Base-by-base conservation (phyloP, 805 yeast species). In the Candida ponderosae region DNA sequence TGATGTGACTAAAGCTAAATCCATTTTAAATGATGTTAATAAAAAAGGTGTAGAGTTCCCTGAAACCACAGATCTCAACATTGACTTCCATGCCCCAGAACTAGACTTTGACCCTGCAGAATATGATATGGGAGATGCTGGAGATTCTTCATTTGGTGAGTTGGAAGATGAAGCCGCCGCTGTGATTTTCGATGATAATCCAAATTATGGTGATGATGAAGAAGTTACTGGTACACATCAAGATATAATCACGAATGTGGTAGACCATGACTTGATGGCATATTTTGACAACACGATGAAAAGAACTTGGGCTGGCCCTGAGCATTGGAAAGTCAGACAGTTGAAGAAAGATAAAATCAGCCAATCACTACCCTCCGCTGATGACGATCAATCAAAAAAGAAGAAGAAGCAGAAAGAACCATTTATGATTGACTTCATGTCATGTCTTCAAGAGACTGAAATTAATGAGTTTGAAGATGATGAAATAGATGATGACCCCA, bases 301-400 rank as follows among this genome's bases (percentile, higher is more conserved):
- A 40, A 56, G 57, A 33, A 82, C 77, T 54, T 89, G 97, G 96
- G 74, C 94, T 21, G 97, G 97, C 8, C 83, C 90, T 13, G 90
- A 85, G 45, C 94, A 86, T 59, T 90, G 97, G 97, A 83, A 82
- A 58, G 81, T 90, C 10, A 64, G 72, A 31, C 72, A 76, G 13
- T 57, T 81, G 34, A 80, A 76, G 48, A 67, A 68, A 45, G 46
- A 30, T 6, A 45, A 31, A 18, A 35, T 44, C 36, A 32, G 19
- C 32, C 38, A 32, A 32, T 7, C 20, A 31, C 36, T 15, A 23
- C 37, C 37, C 11, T 24, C 35, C 15, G 35, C 31, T 26, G 18
- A 21, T 29, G 32, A 35, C 17, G 44, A 31, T 9, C 27, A 23
- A 34, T 30, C 39, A 48, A 42, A 37, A 37, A 54, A 36, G 20